Base-by-base conservation (phyloP, 1,139 yeast species). In the Lodderomyces oxycetoniae region DNA sequence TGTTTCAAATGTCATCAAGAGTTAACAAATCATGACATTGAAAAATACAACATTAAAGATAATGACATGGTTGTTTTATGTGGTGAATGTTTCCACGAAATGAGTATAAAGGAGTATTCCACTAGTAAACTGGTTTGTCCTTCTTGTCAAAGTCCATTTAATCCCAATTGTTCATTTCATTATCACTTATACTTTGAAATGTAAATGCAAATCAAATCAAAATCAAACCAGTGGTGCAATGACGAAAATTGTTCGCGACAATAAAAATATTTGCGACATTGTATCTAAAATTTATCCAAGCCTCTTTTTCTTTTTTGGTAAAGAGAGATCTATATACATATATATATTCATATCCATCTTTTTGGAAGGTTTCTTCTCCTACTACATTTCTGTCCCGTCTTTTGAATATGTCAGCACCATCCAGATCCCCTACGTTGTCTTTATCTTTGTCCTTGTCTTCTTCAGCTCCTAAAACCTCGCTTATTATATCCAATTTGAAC, bases 1-100 rank as follows among this genome's bases (percentile, higher is more conserved):
- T 68, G 74, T 46, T 63, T 48, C 46, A 43, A 63, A 45, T 68
- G 74, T 42, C 74, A 68, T 41, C 41, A 45, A 9, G 54, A 50
- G 24, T 34, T 30, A 8, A 42, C 45, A 4, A 32, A 32, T 17
- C 64, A 59, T 34, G 31, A 27, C 4, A 31, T 47, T 5, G 28
- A 32, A 19, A 46, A 46, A 27, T 58, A 61, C 54, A 30, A 45
- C 27, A 17, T 20, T 27, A 12, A 26, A 2, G 56, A 52, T 9
- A 11, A 25, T 5, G 48, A 41, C 10, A 37, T 46, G 21, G 66
- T 63, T 22, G 46, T 67, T 8, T 45, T 66, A 6, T 68, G 74
- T 44, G 74, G 74, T 2, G 42, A 40, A 7, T 68, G 74, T 43
- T 41, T 47, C 24, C 13, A 39, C 13, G 59, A 59, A 39, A 43